Evolutionary conservation across 176 grass and related monocot species (phyloP).

Genomic region (Elaeis guineensis): DNA sequence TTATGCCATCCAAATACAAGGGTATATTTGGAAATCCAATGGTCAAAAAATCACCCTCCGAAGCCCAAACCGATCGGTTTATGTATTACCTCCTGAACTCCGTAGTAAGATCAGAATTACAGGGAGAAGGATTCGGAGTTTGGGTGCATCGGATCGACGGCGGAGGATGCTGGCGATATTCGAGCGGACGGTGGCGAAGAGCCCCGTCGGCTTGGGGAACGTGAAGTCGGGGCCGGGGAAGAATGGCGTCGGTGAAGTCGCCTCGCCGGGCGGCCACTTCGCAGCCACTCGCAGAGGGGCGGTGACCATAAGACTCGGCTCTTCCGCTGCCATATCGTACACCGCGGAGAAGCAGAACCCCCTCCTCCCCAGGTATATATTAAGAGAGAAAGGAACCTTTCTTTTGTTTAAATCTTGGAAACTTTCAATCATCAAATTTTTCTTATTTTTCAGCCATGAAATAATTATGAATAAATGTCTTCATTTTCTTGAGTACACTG

Average conservation of each 20-base stretch:
- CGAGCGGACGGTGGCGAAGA: slow-evolving; percentile 46
- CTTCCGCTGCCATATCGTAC: slow-evolving; percentile 24
- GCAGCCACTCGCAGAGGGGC: slow-evolving; percentile 25
- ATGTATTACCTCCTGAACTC: too few species aligned
- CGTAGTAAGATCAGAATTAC: too few species aligned
- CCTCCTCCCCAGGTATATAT: slow-evolving; percentile 48
- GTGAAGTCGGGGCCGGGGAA: slow-evolving; percentile 2
- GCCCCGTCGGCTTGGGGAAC: slow-evolving; percentile 48
- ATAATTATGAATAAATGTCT: too few species aligned
- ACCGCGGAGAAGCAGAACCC: slow-evolving; percentile 45
- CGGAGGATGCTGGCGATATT: slow-evolving; percentile 59
- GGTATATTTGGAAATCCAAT: too few species aligned
- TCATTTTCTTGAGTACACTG: too few species aligned
- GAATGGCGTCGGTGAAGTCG: slow-evolving; percentile 12
- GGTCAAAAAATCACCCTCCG: too few species aligned
- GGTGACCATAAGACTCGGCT: slow-evolving; percentile 40
- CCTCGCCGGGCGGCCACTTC: slow-evolving; percentile 29
- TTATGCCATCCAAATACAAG: too few species aligned
- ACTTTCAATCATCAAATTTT: neutral
- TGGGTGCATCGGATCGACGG: neutral
- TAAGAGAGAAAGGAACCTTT: too few species aligned
- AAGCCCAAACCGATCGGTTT: too few species aligned
- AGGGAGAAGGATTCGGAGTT: neutral
- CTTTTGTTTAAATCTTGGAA: neutral
- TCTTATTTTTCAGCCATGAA: neutral